Evolutionary conservation across 73 alveolate species (phyloP).

Genomic region (Diophrys sp.): DNA sequence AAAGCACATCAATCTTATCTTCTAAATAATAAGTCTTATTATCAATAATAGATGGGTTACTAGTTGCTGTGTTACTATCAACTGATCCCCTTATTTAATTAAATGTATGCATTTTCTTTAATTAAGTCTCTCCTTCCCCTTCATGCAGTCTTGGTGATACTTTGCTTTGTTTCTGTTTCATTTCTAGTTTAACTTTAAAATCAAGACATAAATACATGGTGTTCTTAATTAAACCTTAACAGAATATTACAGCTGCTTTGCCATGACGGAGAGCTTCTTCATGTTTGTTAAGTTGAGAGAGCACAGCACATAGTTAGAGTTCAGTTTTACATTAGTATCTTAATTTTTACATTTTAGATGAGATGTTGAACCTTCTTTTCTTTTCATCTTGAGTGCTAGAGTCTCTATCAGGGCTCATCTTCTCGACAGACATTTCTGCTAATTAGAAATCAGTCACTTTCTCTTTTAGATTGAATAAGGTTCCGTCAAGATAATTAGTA

Average conservation of each 20-base stretch:
- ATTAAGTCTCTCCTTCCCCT: not conserved
- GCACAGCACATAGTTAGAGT: slow-evolving; percentile 87
- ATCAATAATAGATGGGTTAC: not conserved
- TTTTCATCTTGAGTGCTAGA: slow-evolving; percentile 29
- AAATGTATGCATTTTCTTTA: not conserved
- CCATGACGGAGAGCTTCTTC: slow-evolving; percentile 85
- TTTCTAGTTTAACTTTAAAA: not conserved
- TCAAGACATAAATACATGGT: slow-evolving; percentile 18
- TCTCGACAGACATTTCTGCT: not conserved
- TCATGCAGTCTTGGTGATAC: not conserved
- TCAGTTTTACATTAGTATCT: slow-evolving; percentile 80
- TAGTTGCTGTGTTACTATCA: not conserved
- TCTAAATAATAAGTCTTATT: slow-evolving; percentile 35
- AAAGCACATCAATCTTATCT: slow-evolving; percentile 25
- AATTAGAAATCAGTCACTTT: slow-evolving; percentile 43
- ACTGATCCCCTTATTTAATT: not conserved
- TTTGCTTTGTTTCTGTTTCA: not conserved
- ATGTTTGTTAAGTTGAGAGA: slow-evolving; percentile 80
- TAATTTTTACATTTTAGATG: slow-evolving; percentile 64
- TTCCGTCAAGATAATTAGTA: slow-evolving; percentile 48
- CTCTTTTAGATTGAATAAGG: slow-evolving; percentile 48
- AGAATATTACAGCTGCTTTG: slow-evolving; percentile 72
- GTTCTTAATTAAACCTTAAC: slow-evolving; percentile 72
- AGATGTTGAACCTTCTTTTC: slow-evolving; percentile 31
- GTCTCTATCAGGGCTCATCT: not conserved